A percentile compares a stretch with the other conserved stretches of the same genome.
Evolutionary conservation across 371 early-diverging fungal genomes (phyloP).

Genomic region (Mortierella polycephala): DNA sequence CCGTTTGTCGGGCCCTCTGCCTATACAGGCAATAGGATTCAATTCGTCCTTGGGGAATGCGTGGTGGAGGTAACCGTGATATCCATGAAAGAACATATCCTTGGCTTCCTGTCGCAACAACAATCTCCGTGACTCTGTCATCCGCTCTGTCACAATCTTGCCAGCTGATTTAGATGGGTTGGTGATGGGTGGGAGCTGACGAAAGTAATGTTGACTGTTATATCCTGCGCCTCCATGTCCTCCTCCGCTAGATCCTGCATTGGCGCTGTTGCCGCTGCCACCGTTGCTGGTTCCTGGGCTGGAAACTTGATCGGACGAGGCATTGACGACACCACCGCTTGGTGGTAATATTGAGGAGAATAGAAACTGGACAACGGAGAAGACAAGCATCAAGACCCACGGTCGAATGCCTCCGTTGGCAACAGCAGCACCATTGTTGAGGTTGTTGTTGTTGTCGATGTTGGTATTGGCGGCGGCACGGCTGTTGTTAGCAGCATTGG

Average conservation of each 20-base stretch:
- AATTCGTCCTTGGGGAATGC: constrained; percentile 95
- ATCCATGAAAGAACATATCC: constrained; percentile 93
- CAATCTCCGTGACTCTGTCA: constrained; percentile 43
- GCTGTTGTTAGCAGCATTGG: too few relatives aligned
- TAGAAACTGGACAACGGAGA: constrained; percentile 32
- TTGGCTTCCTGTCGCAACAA: constrained; percentile 50
- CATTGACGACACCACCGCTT: constrained; percentile 33
- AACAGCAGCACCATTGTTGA: constrained; percentile 3
- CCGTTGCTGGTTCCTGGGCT: constrained; percentile 12
- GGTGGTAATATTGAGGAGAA: constrained; percentile 25
- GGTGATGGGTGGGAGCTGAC: constrained; percentile 22
- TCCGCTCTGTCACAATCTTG: constrained; percentile 36
- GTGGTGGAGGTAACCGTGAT: constrained; percentile 81
- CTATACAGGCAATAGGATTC: constrained; percentile 85
- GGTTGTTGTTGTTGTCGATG: constrained; percentile 4
- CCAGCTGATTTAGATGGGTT: constrained; percentile 20
- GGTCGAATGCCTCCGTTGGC: constrained; percentile 23
- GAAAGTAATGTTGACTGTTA: constrained; percentile 32
- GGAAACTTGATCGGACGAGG: constrained; percentile 19
- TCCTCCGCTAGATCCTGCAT: neutral
- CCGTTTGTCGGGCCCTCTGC: constrained; percentile 79
- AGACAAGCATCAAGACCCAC: constrained; percentile 35
- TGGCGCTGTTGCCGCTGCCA: constrained; percentile 13
- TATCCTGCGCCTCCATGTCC: neutral
- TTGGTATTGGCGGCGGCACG: neutral